Evolutionary conservation across 2,329 filamentous ascomycete species (phyloP).

Genomic region (Lizonia empirigonia): DNA sequence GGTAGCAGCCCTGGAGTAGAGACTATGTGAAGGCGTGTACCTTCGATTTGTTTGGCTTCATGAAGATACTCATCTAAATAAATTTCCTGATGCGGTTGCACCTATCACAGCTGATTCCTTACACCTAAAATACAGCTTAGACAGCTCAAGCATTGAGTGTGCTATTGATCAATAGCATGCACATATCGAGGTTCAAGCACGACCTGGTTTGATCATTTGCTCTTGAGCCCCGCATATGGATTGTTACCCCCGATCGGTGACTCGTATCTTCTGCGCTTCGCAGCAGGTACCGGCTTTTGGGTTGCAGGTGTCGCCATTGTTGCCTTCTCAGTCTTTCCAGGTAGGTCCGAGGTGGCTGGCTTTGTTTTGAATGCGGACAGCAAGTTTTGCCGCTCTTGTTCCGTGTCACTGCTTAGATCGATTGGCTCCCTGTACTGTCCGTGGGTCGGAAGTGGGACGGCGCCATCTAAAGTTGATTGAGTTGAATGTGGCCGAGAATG

Average conservation of each 20-base stretch:
- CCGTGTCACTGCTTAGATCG: constrained; percentile 25
- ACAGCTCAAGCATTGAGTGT: too few relatives aligned
- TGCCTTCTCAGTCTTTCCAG: too few relatives aligned
- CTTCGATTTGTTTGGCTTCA: background rate
- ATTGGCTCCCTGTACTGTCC: constrained; percentile 11
- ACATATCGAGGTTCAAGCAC: too few relatives aligned
- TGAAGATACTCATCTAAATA: background rate
- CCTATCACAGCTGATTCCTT: too few relatives aligned
- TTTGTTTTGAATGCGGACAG: constrained; percentile 19
- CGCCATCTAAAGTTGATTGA: background rate
- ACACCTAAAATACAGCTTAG: too few relatives aligned
- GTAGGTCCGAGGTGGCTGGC: background rate
- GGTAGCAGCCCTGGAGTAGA: background rate
- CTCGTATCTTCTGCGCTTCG: too few relatives aligned
- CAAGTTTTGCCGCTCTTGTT: constrained; percentile 21
- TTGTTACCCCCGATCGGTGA: background rate
- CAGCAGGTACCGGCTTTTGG: background rate
- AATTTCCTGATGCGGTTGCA: too few relatives aligned
- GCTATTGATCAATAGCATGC: too few relatives aligned
- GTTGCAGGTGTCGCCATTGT: background rate
- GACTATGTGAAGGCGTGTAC: background rate
- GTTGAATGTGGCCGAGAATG: background rate
- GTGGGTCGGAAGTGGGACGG: background rate
- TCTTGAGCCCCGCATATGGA: background rate
- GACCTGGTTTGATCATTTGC: too few relatives aligned